phyloP scores from a whole-genome alignment of 331 rosid genomes.

The Phaseolus coccineus region DNA sequence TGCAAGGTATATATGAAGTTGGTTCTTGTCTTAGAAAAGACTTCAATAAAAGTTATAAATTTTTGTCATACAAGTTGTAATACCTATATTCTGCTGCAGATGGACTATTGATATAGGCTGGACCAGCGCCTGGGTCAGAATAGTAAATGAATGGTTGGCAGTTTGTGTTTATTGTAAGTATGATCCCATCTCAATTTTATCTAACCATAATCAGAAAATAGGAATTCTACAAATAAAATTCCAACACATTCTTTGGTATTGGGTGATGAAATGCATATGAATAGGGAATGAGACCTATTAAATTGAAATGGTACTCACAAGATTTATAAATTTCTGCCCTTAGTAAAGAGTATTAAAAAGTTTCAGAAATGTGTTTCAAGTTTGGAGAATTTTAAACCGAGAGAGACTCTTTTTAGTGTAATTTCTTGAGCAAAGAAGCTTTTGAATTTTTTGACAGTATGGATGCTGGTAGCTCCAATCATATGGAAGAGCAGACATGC shows the following conservation, averaged over 20 bases:
- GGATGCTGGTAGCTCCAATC: constrained; percentile 88
- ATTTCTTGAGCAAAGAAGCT: not conserved
- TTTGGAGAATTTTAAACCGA: not conserved
- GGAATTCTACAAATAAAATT: not conserved
- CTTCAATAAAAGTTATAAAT: not conserved
- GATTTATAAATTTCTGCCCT: not conserved
- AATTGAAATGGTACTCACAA: not conserved
- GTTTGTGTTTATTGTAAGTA: constrained; percentile 90
- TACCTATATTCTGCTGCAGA: constrained; percentile 52
- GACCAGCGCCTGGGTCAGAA: constrained; percentile 98
- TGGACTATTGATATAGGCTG: constrained; percentile 99
- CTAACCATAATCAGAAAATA: not conserved
- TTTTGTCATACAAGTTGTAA: constrained; percentile 12
- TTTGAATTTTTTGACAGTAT: constrained; percentile 63
- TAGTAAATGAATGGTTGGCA: constrained; percentile 94
- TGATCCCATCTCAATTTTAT: not conserved
- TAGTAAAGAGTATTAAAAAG: not conserved
- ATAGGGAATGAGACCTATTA: not conserved
- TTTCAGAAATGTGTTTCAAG: not conserved
- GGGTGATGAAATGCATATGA: not conserved
- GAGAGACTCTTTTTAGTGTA: not conserved
- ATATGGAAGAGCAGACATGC: constrained; percentile 66
- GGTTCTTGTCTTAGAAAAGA: not conserved
- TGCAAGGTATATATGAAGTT: constrained; percentile 33
- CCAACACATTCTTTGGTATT: not conserved